Evolutionary conservation across 2,329 filamentous ascomycete species (phyloP).

Genomic region (Pseudocercospora cruenta): DNA sequence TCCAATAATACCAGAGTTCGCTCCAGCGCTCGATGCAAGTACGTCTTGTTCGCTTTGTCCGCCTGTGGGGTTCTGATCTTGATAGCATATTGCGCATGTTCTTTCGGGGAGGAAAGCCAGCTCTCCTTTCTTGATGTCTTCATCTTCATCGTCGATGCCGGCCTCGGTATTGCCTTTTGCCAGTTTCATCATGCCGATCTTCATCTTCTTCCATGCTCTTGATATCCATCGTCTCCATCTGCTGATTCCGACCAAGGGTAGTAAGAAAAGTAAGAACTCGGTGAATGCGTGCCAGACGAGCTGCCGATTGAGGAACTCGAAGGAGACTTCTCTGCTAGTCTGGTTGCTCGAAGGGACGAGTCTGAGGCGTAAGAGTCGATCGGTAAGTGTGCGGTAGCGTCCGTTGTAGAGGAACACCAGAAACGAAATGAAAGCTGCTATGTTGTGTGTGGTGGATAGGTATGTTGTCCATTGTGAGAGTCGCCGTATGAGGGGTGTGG

Average conservation of each 20-base stretch:
- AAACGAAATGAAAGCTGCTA: constrained; percentile 82
- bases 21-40: constrained; percentile 56
- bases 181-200: constrained; percentile 59
- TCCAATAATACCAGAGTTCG: constrained; percentile 72
- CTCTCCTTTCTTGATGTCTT: constrained; percentile 57
- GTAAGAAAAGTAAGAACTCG: constrained; percentile 93
- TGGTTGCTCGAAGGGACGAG: constrained; percentile 83
- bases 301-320: constrained; percentile 96
- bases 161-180: constrained; percentile 41
- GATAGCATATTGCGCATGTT: constrained; percentile 96
- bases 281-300: constrained; percentile 99
- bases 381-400: constrained; percentile 85
- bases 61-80: constrained; percentile 75
- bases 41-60: constrained; percentile 71
- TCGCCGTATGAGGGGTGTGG: constrained; percentile 54
- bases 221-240: constrained; percentile 90
- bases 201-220: constrained; percentile 81
- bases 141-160: constrained; percentile 47
- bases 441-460: constrained; percentile 74
- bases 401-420: constrained; percentile 89
- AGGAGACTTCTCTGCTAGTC: constrained; percentile 87
- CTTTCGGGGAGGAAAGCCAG: constrained; percentile 84
- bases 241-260: constrained; percentile 94
- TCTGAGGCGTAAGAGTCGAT: constrained; percentile 80
- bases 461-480: constrained; percentile 66